Evolutionary conservation across 129 eudicot genomes (phyloP).

Genomic region (Chrysanthemum seticuspe): DNA sequence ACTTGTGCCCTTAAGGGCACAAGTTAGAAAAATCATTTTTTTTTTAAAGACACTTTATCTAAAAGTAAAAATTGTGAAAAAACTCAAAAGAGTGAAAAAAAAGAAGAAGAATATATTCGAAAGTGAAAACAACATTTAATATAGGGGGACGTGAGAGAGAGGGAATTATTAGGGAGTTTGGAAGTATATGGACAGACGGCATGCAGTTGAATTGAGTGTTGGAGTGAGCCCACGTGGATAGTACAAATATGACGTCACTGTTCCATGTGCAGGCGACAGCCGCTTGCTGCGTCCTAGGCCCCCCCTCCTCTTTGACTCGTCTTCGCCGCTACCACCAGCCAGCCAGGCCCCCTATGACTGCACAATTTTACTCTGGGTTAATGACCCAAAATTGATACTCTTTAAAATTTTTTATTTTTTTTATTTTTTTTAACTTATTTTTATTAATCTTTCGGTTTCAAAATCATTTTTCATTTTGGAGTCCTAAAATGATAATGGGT

Average conservation of each 20-base stretch:
- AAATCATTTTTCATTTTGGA: too few species aligned
- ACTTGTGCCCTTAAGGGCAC: too few species aligned
- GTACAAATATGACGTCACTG: constrained; percentile 33
- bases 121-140: background rate
- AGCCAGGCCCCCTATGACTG: background rate
- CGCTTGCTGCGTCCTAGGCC: constrained; percentile 29
- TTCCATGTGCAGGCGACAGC: constrained; percentile 42
- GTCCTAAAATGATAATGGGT: too few species aligned
- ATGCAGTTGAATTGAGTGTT: constrained; percentile 22
- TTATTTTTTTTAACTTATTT: too few species aligned
- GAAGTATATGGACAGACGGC: constrained; percentile 3
- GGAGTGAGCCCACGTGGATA: constrained; percentile 22
- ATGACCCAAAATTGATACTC: background rate
- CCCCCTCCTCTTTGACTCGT: constrained; percentile 22
- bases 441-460: too few species aligned
- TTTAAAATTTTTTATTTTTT: too few species aligned
- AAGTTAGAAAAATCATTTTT: too few species aligned
- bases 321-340: background rate
- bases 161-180: background rate
- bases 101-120: too few species aligned
- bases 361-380: background rate
- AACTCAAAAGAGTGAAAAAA: too few species aligned
- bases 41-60: too few species aligned
- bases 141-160: background rate
- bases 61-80: too few species aligned